These are phyloP conservation scores for Cyanidioschyzon merolae DNA, from an alignment of 23 red algal species.

Conservation along the genomic window DNA sequence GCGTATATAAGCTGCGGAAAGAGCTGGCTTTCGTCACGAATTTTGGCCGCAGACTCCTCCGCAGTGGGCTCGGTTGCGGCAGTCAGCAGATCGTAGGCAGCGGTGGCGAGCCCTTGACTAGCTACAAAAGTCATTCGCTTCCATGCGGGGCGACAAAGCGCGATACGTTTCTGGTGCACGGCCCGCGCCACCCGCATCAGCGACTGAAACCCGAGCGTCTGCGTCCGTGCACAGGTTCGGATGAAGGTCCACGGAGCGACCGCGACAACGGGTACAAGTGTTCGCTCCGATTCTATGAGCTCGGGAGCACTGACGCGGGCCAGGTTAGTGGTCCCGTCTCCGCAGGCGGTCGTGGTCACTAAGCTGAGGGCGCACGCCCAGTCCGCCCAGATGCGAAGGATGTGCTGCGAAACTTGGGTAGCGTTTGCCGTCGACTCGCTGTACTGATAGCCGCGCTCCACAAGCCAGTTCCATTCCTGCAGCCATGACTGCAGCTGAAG, in stretches of 20 bases:
- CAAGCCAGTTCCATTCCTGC: not conserved
- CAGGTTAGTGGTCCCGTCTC: not conserved
- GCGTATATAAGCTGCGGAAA: not conserved
- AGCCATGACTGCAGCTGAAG: not conserved
- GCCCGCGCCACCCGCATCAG: not conserved
- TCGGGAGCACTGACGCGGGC: not conserved
- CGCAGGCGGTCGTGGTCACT: not conserved
- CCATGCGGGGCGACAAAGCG: not conserved
- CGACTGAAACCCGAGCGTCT: not conserved
- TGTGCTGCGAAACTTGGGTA: not conserved
- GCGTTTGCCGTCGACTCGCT: not conserved
- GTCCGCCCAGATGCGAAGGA: not conserved
- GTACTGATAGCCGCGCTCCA: not conserved
- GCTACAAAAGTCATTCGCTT: not conserved
- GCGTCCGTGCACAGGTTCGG: not conserved
- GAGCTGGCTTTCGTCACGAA: not conserved
- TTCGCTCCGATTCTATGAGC: not conserved
- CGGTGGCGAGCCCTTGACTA: not conserved
- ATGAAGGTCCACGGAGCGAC: constrained; percentile 15
- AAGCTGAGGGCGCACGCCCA: not conserved
- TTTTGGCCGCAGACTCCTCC: not conserved
- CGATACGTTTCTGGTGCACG: not conserved
- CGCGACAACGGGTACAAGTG: not conserved
- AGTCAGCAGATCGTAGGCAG: not conserved
- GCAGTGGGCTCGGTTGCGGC: not conserved